Evolutionary conservation across 2,329 filamentous ascomycete species (phyloP).

Genomic region (Paraconiothyrium sp.): DNA sequence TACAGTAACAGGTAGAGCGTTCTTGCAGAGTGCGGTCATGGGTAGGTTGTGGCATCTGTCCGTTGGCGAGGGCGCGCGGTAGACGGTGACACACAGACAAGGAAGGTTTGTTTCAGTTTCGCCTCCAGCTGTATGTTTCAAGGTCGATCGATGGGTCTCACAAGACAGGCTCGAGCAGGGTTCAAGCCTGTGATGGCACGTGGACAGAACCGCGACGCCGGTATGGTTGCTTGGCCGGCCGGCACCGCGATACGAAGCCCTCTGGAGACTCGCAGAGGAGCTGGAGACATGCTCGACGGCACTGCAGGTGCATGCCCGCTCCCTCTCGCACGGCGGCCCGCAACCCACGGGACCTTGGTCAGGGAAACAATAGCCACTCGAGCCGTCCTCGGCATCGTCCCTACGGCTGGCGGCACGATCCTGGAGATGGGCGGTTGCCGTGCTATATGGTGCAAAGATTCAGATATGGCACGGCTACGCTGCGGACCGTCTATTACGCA

Average conservation of each 20-base stretch:
- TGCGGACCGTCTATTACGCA: slow-evolving; percentile 17
- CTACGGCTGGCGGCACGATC: slow-evolving; percentile 2
- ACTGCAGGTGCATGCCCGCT: slow-evolving; percentile 5
- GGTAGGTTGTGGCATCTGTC: not conserved
- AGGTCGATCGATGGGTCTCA: slow-evolving; percentile 29
- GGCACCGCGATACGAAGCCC: slow-evolving; percentile 1
- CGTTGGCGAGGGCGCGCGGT: slow-evolving; percentile 2
- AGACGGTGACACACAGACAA: slow-evolving; percentile 3
- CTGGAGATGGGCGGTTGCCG: not conserved
- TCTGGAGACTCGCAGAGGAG: not conserved
- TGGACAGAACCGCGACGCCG: slow-evolving; percentile 23
- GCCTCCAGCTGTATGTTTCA: slow-evolving; percentile 30
- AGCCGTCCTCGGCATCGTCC: slow-evolving; percentile 1
- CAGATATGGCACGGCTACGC: slow-evolving; percentile 16
- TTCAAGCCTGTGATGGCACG: slow-evolving; percentile 29
- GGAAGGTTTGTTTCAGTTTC: slow-evolving; percentile 20
- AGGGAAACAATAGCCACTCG: not conserved
- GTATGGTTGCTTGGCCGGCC: slow-evolving; percentile 12
- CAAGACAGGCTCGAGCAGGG: slow-evolving; percentile 23
- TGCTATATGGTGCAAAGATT: not conserved
- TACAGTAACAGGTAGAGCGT: slow-evolving; percentile 11
- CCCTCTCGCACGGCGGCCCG: slow-evolving; percentile 16
- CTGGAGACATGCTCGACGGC: too few species aligned
- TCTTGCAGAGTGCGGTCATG: not conserved
- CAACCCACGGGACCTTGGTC: slow-evolving; percentile 5